Base-by-base conservation (phyloP, 2,329 filamentous ascomycete species). In the Ascosphaera aggregata region DNA sequence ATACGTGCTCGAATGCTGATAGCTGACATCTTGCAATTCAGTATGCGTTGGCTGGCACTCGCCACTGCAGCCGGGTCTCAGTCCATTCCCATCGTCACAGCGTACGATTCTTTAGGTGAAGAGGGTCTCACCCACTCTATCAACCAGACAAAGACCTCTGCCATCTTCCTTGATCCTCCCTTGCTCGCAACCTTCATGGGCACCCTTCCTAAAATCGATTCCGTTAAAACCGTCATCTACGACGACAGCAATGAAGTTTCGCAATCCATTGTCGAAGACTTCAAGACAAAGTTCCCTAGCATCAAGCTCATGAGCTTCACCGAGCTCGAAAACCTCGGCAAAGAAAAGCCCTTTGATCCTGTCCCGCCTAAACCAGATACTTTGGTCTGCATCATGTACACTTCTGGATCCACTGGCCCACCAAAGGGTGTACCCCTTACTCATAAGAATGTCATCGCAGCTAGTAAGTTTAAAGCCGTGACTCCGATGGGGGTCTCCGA, bases 21-120 rank as follows among this genome's bases (percentile, higher is more conserved):
- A 35, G 15, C 20, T 38, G 15, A 19, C 36, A 38, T 11, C 17
- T 7, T 7, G 7, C 36, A 19, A 18, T 17, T 19, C 36, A 38
- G 35, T 4, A 31, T 16, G 8, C 27, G 13, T 27, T 40, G 40
- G 40, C 15, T 19, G 17, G 16, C 22, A 9, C 17, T 41, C 81
- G 86, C 95, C 64, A 63, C 95, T 51, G 89, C 73, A 31, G 76
- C 80, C 54, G 73, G 80, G 77, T 85, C 84, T 13, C 86, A 95
- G 59, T 85, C 80, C 35, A 73, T 94, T 55, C 73, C 80, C 42
- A 85, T 94, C 47, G 86, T 94, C 38, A 95, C 57, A 20, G 51
- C 52, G 9, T 56, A 56, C 43, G 54, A 56, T 39, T 54, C 53
- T 9, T 44, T 56, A 1, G 54, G 54, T 22, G 50, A 54, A 40